Evolutionary conservation across 2,329 filamentous ascomycete genomes (phyloP), one percentile per base, ranked within the genome.

Genomic region (Parascedosporium putredinis): DNA sequence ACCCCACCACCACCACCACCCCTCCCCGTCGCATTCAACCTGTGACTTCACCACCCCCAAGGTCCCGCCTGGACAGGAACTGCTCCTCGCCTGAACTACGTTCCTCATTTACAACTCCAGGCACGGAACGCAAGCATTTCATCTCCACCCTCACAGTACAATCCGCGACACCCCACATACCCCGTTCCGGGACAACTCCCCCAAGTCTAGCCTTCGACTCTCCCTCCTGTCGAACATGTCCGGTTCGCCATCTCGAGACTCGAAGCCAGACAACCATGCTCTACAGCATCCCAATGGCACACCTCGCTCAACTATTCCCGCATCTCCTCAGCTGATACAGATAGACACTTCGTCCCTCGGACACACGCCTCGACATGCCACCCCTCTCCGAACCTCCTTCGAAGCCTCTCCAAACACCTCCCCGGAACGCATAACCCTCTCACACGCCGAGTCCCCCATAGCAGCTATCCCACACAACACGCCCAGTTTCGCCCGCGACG

Each of bases 321-420:
- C 38, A 6, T 42, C 38, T 42, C 38, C 38, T 42, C 20, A 42
- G 38, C 38, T 20, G 16, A 16, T 42, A 16, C 38, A 42, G 20
- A 20, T 42, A 42, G 38, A 42, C 38, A 42, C 38, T 20, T 42
- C 38, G 38, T 42, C 38, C 38, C 12, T 42, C n/a, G 38, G 38
- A 42, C 38, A 42, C 8, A 20, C 38, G 38, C 38, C 38, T 42
- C 38, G 38, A 42, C 38, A 42, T 42, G 38, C 38, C 38, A 42
- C 38, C 38, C 38, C 38, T 42, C 38, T 42, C 5, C 38, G 38
- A 42, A 42, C 38, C 38, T 42, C 38, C 6, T 42, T 42, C 18
- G 38, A 42, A 42, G 38, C 38, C 38, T 42, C 38, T 42, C 38
- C 38, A 20, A 42, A 6, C 20, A 20, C 38, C 38, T 42, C 38